Conservation (phyloP, 257 asterid genomes). For the Rehmannia glutinosa region DNA sequence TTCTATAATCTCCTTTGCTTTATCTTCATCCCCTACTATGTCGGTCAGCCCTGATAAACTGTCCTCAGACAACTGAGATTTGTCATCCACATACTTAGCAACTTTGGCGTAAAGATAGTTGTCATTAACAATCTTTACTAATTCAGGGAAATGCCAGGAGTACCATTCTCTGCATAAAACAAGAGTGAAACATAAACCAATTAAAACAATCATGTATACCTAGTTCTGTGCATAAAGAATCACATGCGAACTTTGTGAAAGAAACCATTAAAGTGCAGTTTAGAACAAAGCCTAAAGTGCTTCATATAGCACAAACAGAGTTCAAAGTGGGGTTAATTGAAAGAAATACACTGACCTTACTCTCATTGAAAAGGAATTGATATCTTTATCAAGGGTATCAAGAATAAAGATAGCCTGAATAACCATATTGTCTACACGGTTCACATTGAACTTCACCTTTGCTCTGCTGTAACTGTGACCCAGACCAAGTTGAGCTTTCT, state of each 20-base stretch:
- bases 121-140: too few relatives aligned
- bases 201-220: not conserved
- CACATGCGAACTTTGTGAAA: not conserved
- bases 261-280: too few relatives aligned
- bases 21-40: conserved; percentile 61
- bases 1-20: conserved; percentile 63
- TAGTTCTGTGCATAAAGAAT: not conserved
- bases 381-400: too few relatives aligned
- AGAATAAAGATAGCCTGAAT: too few relatives aligned
- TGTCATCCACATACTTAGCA: conserved; percentile 63
- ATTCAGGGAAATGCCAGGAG: conserved; percentile 75
- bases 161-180: conserved; percentile 58
- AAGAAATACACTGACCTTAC: conserved; percentile 38
- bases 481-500: conserved; percentile 73
- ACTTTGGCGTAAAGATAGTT: too few relatives aligned
- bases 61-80: conserved; percentile 47
- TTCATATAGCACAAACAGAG: too few relatives aligned
- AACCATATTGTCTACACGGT: too few relatives aligned
- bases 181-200: not conserved
- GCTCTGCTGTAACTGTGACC: too few relatives aligned
- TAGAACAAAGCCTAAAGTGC: too few relatives aligned
- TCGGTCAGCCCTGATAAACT: conserved; percentile 43
- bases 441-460: too few relatives aligned
- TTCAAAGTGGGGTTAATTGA: too few relatives aligned
- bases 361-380: conserved; percentile 66